Conservation (phyloP, 148 eudicot species). For the Beta vulgaris region DNA sequence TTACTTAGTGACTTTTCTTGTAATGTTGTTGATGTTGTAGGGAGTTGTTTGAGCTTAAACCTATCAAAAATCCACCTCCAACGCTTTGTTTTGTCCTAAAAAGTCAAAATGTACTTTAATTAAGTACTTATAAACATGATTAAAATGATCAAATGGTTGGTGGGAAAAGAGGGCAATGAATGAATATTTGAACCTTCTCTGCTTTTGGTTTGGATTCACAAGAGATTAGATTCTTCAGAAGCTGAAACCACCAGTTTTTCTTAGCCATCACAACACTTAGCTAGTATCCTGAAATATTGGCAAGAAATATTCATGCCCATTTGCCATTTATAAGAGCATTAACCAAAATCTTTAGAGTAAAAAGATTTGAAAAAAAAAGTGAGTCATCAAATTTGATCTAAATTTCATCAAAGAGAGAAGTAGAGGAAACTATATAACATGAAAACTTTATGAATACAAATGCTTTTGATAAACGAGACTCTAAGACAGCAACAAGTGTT, state of each 20-base stretch:
- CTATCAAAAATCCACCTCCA: slow-evolving; percentile 58
- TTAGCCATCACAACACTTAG: slow-evolving; percentile 43
- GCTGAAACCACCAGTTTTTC: slow-evolving; percentile 58
- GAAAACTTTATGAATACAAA: background rate
- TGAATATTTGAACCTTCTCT: slow-evolving; percentile 41
- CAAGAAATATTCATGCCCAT: background rate
- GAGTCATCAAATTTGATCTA: background rate
- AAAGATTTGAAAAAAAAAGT: background rate
- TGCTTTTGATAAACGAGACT: too few relatives aligned
- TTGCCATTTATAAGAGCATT: background rate
- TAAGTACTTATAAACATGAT: background rate
- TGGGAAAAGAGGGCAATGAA: background rate
- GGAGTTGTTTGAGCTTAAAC: slow-evolving; percentile 44
- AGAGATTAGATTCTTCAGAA: slow-evolving; percentile 57
- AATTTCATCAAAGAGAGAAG: background rate
- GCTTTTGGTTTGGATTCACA: slow-evolving; percentile 50
- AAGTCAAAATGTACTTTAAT: background rate
- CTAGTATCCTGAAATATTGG: background rate
- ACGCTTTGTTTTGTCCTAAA: slow-evolving; percentile 42
- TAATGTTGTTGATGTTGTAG: slow-evolving; percentile 36
- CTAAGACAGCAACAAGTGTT: too few relatives aligned
- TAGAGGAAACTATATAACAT: background rate
- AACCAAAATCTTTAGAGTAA: background rate
- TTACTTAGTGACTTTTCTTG: slow-evolving; percentile 37
- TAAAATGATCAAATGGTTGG: background rate